phyloP scores from a whole-genome alignment of 2,329 filamentous ascomycete genomes.

The Colletotrichum sp. region DNA sequence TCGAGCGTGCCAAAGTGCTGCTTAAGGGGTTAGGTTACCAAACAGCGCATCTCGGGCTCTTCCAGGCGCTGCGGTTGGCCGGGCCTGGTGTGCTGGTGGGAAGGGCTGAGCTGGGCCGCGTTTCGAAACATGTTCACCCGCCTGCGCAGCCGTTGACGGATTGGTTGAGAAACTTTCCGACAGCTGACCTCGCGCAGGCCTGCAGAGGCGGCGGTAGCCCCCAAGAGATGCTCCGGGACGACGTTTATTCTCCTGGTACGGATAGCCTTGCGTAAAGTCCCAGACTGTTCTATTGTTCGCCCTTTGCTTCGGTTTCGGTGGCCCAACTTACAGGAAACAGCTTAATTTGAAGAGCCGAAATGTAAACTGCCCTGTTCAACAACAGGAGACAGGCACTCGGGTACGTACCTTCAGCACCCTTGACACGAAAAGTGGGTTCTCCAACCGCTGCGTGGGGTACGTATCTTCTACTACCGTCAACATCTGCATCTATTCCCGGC shows the following conservation, averaged over 20 bases:
- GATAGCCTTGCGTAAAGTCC: background rate
- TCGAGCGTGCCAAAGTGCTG: background rate
- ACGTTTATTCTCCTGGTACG: background rate
- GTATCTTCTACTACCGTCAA: background rate
- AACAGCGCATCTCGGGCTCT: background rate
- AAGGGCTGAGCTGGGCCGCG: constrained; percentile 9
- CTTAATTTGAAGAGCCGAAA: background rate
- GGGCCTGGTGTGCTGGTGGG: background rate
- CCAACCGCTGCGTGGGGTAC: background rate
- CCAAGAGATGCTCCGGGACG: background rate
- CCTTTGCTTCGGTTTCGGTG: background rate
- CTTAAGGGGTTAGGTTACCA: background rate
- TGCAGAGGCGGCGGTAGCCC: background rate
- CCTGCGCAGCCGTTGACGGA: background rate
- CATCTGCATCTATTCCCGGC: constrained; percentile 4
- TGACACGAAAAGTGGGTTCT: background rate
- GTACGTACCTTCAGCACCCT: background rate
- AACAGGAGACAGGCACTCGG: background rate
- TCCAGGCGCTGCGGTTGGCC: constrained; percentile 3
- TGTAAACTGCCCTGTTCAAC: background rate
- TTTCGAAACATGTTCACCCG: constrained; percentile 18
- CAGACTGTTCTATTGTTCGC: background rate
- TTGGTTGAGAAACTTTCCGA: constrained; percentile 13
- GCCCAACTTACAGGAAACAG: background rate
- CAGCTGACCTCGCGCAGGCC: background rate